Conservation (phyloP, 2,329 filamentous ascomycete species). For the Xylaria sp. region DNA sequence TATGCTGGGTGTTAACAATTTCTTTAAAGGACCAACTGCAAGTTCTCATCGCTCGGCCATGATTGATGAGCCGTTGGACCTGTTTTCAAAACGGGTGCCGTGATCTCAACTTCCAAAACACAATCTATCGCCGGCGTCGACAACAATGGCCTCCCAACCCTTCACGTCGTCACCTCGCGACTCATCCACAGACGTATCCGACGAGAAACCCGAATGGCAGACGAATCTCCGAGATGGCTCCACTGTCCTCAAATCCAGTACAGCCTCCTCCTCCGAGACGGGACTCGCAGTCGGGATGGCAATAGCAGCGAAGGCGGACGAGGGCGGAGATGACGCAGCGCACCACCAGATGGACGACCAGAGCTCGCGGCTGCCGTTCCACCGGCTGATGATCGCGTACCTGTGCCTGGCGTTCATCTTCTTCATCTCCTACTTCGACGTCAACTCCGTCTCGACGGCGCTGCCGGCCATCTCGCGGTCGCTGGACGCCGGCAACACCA, state of each 20-base stretch:
- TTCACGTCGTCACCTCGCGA: neutral
- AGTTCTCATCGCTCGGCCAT: neutral
- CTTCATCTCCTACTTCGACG: conserved; percentile 42
- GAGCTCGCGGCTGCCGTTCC: conserved; percentile 40
- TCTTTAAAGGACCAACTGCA: neutral
- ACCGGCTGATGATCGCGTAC: conserved; percentile 37
- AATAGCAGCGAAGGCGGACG: neutral
- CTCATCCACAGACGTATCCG: neutral
- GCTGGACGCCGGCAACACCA: conserved; percentile 36
- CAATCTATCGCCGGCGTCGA: neutral
- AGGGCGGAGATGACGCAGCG: neutral
- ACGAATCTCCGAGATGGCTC: neutral
- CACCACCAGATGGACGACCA: conserved; percentile 16
- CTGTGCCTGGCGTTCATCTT: conserved; percentile 35
- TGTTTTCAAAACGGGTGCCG: neutral
- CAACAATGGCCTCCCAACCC: neutral
- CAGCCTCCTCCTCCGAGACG: neutral
- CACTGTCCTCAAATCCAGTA: neutral
- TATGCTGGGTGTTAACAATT: neutral
- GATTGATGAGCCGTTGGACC: neutral
- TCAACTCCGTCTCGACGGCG: conserved; percentile 40
- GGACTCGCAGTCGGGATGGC: neutral
- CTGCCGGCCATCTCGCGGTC: conserved; percentile 43
- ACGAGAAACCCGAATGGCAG: neutral
- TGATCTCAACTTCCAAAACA: neutral